phyloP scores from a whole-genome alignment of 371 early-diverging fungal species.

The Dinochytrium kinnereticum region DNA sequence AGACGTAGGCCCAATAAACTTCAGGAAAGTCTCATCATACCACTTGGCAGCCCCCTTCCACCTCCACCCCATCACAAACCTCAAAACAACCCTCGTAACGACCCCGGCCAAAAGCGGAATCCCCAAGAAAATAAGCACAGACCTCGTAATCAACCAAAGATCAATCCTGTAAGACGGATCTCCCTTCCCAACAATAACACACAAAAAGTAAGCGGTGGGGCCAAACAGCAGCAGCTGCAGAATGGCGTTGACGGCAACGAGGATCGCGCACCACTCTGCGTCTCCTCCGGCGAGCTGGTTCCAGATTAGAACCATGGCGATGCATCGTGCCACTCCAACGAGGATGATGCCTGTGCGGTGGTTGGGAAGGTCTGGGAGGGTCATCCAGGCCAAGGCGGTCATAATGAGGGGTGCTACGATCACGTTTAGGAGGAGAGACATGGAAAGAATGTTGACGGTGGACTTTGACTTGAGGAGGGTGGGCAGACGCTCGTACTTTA shows the following conservation, averaged over 20 bases:
- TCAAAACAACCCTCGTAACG: constrained; percentile 59
- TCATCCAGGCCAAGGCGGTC: constrained; percentile 75
- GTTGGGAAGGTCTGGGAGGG: constrained; percentile 69
- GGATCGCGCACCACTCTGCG: constrained; percentile 67
- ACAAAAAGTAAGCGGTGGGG: constrained; percentile 65
- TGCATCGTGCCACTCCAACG: constrained; percentile 74
- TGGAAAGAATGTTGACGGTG: constrained; percentile 15
- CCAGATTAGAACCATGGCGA: constrained; percentile 87
- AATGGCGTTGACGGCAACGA: constrained; percentile 71
- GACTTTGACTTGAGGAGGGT: constrained; percentile 24
- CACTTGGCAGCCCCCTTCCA: constrained; percentile 35
- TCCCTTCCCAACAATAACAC: constrained; percentile 57
- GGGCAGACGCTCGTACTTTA: constrained; percentile 63
- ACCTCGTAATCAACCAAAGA: constrained; percentile 47
- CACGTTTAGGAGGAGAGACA: constrained; percentile 72
- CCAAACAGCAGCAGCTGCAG: constrained; percentile 71
- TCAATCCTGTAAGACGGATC: background rate
- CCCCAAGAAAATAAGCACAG: constrained; percentile 73
- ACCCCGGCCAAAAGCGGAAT: constrained; percentile 69
- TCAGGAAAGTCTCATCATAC: constrained; percentile 65
- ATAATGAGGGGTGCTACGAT: constrained; percentile 72
- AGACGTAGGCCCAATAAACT: constrained; percentile 60
- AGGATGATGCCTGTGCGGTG: constrained; percentile 74
- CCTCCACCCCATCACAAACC: constrained; percentile 29
- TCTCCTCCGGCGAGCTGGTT: constrained; percentile 72